Conservation (phyloP, 495 filamentous ascomycete species). For the Talaromyces trachyspermus region DNA sequence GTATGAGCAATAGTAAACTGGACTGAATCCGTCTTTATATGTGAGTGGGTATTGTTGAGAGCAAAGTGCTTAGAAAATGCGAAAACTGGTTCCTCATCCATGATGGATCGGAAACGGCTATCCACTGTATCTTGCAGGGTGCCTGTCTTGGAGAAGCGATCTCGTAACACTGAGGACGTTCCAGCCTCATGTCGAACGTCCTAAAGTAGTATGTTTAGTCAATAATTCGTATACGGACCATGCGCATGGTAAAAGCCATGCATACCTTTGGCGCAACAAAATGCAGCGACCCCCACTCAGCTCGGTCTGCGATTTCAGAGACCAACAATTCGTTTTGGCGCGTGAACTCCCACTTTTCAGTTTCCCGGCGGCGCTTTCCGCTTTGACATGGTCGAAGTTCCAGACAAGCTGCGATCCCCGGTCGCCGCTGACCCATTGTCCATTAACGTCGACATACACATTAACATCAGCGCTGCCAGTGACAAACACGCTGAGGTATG, state of each 20-base stretch:
- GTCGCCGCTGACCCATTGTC: constrained; percentile 81
- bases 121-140: constrained; percentile 61
- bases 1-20: constrained; percentile 78
- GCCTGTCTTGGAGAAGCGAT: constrained; percentile 63
- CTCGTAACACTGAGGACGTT: constrained; percentile 59
- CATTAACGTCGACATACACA: constrained; percentile 83
- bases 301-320: constrained; percentile 66
- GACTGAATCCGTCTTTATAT: constrained; percentile 41
- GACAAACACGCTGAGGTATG: constrained; percentile 72
- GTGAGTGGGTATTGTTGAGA: constrained; percentile 22
- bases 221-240: background rate
- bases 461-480: constrained; percentile 65
- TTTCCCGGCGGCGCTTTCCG: constrained; percentile 21
- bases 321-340: constrained; percentile 59
- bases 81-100: constrained; percentile 84
- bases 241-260: too few relatives aligned
- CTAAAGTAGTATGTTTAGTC: constrained; percentile 12
- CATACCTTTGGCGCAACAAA: constrained; percentile 64
- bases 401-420: constrained; percentile 60
- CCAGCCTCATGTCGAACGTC: constrained; percentile 64
- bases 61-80: constrained; percentile 79
- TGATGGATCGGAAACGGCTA: constrained; percentile 57
- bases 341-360: constrained; percentile 60
- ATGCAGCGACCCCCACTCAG: constrained; percentile 86
- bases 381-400: constrained; percentile 44